Conservation (phyloP, 106 monocot genomes). For the Platanthera zijinensis region DNA sequence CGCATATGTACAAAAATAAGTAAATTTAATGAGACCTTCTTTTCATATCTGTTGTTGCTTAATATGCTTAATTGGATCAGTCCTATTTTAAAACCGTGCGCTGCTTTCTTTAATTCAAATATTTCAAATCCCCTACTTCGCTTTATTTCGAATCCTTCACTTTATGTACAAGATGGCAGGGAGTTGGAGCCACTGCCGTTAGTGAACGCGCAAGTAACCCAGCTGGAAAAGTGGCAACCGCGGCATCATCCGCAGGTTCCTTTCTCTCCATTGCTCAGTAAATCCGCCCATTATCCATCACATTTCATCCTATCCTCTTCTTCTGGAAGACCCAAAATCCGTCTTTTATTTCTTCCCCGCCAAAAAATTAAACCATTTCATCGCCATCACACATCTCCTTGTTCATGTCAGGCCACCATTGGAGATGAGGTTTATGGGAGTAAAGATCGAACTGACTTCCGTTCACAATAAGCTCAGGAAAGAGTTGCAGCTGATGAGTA, state of each 20-base stretch:
- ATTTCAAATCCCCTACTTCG: too few species aligned
- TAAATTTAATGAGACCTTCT: too few species aligned
- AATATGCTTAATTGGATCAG: too few species aligned
- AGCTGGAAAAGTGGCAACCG: background rate
- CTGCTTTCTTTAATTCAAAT: too few species aligned
- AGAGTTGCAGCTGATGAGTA: background rate
- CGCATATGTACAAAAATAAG: too few species aligned
- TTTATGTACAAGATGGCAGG: background rate
- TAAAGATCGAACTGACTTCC: background rate
- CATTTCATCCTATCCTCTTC: background rate
- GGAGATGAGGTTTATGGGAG: background rate
- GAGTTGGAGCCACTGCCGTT: background rate
- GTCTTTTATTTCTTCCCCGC: background rate
- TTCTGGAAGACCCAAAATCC: background rate
- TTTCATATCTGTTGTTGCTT: too few species aligned
- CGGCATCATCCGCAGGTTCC: background rate
- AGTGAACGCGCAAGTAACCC: background rate
- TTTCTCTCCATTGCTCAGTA: constrained; percentile 59
- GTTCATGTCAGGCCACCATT: background rate
- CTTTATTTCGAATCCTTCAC: too few species aligned
- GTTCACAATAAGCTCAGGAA: background rate
- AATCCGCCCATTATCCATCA: background rate
- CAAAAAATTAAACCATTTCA: background rate
- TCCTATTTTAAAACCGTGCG: too few species aligned
- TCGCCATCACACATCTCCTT: background rate